phyloP scores from a whole-genome alignment of 805 yeast genomes.

The Tetrapisispora fleetii region DNA sequence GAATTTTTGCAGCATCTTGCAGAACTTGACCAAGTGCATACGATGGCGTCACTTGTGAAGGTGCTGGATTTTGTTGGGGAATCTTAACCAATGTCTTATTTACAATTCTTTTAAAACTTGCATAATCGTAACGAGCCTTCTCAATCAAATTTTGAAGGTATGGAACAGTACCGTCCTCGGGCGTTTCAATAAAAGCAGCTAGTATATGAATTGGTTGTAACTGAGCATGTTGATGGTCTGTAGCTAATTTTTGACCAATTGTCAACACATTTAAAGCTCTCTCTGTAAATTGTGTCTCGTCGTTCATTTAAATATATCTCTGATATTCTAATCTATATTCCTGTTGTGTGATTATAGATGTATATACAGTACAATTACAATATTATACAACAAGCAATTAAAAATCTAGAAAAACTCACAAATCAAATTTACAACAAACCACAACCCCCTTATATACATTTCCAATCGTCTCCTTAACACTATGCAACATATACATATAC shows the following conservation, averaged over 20 bases:
- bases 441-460: too few relatives aligned
- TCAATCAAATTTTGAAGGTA: conserved; percentile 77
- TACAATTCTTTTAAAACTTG: conserved; percentile 64
- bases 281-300: conserved; percentile 75
- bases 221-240: conserved; percentile 75
- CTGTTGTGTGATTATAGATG: too few relatives aligned
- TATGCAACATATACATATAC: neutral
- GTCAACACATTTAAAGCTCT: conserved; percentile 78
- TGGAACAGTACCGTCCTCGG: conserved; percentile 44
- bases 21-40: conserved; percentile 69
- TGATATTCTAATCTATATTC: neutral
- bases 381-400: too few relatives aligned
- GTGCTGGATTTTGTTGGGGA: conserved; percentile 86
- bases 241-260: conserved; percentile 71
- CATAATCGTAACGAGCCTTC: conserved; percentile 83
- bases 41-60: conserved; percentile 67
- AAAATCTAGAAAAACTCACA: too few relatives aligned
- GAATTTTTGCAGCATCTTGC: conserved; percentile 64
- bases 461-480: too few relatives aligned
- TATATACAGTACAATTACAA: too few relatives aligned
- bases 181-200: conserved; percentile 74
- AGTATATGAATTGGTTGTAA: conserved; percentile 80
- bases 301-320: conserved; percentile 22
- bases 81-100: conserved; percentile 73
- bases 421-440: too few relatives aligned